phyloP scores from a whole-genome alignment of 2,329 filamentous ascomycete genomes.

The Sclerotinia glacialis region DNA sequence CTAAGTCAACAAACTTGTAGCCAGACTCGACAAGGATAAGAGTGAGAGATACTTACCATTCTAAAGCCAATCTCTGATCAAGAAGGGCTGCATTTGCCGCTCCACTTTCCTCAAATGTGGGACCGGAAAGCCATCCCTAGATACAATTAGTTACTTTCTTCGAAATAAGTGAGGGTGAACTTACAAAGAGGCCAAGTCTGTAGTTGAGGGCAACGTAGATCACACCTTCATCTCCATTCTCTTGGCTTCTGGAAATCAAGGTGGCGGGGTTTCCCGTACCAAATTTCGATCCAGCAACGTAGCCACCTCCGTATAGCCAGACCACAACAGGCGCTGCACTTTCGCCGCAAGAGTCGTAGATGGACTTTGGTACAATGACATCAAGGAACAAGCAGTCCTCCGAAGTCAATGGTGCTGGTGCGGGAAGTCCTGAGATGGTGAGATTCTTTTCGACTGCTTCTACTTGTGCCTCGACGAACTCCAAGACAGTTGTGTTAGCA shows the following conservation, averaged over 20 bases:
- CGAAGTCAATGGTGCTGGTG: conserved; percentile 12
- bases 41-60: conserved; percentile 42
- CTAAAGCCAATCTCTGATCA: conserved; percentile 54
- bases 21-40: neutral
- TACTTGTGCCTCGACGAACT: conserved; percentile 12
- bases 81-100: conserved; percentile 50
- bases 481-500: conserved; percentile 11
- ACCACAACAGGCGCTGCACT: conserved; percentile 22
- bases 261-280: conserved; percentile 42
- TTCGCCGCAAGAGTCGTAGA: conserved; percentile 34
- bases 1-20: neutral
- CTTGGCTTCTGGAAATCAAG: conserved; percentile 39
- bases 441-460: conserved; percentile 10
- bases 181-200: conserved; percentile 38
- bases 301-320: conserved; percentile 44
- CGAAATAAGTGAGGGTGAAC: conserved; percentile 12
- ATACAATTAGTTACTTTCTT: neutral
- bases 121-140: conserved; percentile 42
- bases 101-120: conserved; percentile 44
- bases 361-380: conserved; percentile 44
- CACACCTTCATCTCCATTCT: conserved; percentile 40
- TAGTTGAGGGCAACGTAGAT: conserved; percentile 40
- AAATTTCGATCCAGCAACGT: conserved; percentile 43
- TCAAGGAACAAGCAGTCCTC: conserved; percentile 52
- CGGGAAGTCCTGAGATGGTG: conserved; percentile 17